A percentile compares a stretch with the other conserved stretches of the same genome.
These are phyloP conservation scores for Globisporangium spiculum DNA, from an alignment of 352 stramenopile genomes.

Conservation along the genomic window DNA sequence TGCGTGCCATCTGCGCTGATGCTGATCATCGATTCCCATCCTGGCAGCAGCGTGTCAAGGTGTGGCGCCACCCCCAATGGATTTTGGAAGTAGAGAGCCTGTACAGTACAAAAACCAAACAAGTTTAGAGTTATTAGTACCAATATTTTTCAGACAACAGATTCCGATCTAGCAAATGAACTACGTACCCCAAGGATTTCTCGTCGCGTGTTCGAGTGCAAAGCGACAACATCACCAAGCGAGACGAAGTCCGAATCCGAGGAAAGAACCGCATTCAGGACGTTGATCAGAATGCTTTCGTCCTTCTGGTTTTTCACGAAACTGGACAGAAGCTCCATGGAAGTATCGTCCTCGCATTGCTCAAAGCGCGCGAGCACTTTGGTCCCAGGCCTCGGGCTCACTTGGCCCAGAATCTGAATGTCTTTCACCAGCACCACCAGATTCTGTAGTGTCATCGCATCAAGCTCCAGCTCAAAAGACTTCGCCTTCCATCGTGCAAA, in stretches of 20 bases:
- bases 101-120: background rate
- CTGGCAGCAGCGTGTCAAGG: conserved; percentile 48
- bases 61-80: conserved; percentile 41
- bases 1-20: conserved; percentile 19
- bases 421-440: conserved; percentile 50
- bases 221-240: conserved; percentile 15
- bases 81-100: conserved; percentile 67
- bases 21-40: conserved; percentile 52
- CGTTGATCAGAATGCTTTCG: conserved; percentile 31
- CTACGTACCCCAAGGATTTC: conserved; percentile 52
- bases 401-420: conserved; percentile 30
- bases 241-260: conserved; percentile 32
- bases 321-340: conserved; percentile 13
- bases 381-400: background rate
- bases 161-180: background rate
- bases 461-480: conserved; percentile 23
- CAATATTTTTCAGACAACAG: conserved; percentile 9
- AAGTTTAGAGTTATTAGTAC: background rate
- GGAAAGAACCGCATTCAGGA: conserved; percentile 45
- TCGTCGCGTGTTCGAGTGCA: conserved; percentile 23
- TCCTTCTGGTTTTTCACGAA: conserved; percentile 29
- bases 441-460: conserved; percentile 38
- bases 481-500: conserved; percentile 28
- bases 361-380: conserved; percentile 3
- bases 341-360: background rate